These are phyloP conservation scores for Arthrobotrys musiformis DNA, from an alignment of 2,329 filamentous ascomycete species.

Conservation along the genomic window DNA sequence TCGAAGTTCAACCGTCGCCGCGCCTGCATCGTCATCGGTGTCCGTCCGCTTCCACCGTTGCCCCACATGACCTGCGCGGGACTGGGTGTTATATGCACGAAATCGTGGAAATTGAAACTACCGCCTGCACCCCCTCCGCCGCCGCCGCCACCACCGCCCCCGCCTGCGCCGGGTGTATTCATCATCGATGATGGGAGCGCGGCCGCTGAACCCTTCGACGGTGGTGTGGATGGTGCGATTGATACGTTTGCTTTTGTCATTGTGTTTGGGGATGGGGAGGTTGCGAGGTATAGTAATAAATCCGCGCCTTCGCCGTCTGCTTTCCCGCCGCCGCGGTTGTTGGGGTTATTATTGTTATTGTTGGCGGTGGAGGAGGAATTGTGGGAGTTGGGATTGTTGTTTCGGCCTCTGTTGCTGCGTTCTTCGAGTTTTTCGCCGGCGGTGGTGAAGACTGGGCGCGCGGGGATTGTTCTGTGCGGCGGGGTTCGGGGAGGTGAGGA, in stretches of 20 bases:
- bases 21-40: conserved; percentile 73
- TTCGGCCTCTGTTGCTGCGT: conserved; percentile 23
- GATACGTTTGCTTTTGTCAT: conserved; percentile 62
- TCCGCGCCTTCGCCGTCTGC: conserved; percentile 78
- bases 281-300: conserved; percentile 83
- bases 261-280: conserved; percentile 85
- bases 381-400: conserved; percentile 20
- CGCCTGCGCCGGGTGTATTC: conserved; percentile 76
- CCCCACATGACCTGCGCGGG: conserved; percentile 89
- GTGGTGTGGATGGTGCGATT: conserved; percentile 63
- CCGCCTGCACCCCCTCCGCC: conserved; percentile 67
- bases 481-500: conserved; percentile 73
- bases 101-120: conserved; percentile 91
- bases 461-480: conserved; percentile 78
- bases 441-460: conserved; percentile 73
- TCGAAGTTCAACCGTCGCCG: conserved; percentile 85
- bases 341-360: conserved; percentile 8
- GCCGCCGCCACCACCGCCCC: conserved; percentile 65
- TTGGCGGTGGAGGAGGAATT: conserved; percentile 58
- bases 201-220: conserved; percentile 67
- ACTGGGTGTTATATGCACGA: conserved; percentile 95
- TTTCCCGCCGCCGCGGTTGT: conserved; percentile 65
- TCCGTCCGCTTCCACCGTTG: conserved; percentile 66
- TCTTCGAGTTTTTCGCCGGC: conserved; percentile 76
- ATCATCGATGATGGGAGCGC: conserved; percentile 85